Percentiles rank a stretch among this genome's conserved stretches.
Conservation (phyloP, 2,329 filamentous ascomycete genomes). For the Zymoseptoria ardabiliae region DNA sequence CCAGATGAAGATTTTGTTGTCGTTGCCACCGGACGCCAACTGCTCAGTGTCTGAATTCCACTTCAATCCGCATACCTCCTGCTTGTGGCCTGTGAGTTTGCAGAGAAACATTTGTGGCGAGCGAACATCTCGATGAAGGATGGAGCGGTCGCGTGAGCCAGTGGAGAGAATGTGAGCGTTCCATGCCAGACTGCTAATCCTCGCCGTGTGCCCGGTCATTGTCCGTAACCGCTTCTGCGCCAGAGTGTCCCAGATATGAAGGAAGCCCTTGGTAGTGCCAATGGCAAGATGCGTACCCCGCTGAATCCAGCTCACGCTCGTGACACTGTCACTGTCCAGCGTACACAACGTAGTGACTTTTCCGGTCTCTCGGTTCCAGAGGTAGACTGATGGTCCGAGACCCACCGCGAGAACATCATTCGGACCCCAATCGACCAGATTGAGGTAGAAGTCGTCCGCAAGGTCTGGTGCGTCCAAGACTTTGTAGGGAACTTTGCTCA, state of each 20-base stretch:
- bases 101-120: conserved; percentile 83
- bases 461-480: conserved; percentile 93
- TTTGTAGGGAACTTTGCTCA: conserved; percentile 96
- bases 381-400: conserved; percentile 86
- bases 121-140: conserved; percentile 92
- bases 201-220: conserved; percentile 92
- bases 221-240: conserved; percentile 76
- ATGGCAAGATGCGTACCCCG: conserved; percentile 88
- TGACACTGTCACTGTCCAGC: conserved; percentile 85
- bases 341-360: conserved; percentile 92
- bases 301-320: conserved; percentile 97
- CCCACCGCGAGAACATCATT: conserved; percentile 91
- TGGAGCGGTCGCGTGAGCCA: conserved; percentile 84
- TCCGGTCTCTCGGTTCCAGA: conserved; percentile 93
- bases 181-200: conserved; percentile 92
- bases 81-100: conserved; percentile 88
- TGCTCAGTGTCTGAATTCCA: conserved; percentile 98
- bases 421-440: conserved; percentile 95
- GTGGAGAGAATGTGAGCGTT: conserved; percentile 97
- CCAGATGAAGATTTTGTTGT: conserved; percentile 99
- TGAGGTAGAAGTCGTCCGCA: conserved; percentile 95
- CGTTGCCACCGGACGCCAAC: conserved; percentile 89
- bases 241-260: conserved; percentile 97
- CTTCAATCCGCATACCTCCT: conserved; percentile 92
- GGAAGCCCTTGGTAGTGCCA: conserved; percentile 85